Base-by-base conservation (phyloP, 2,329 filamentous ascomycete genomes). In the Curvularia eragrostidis region DNA sequence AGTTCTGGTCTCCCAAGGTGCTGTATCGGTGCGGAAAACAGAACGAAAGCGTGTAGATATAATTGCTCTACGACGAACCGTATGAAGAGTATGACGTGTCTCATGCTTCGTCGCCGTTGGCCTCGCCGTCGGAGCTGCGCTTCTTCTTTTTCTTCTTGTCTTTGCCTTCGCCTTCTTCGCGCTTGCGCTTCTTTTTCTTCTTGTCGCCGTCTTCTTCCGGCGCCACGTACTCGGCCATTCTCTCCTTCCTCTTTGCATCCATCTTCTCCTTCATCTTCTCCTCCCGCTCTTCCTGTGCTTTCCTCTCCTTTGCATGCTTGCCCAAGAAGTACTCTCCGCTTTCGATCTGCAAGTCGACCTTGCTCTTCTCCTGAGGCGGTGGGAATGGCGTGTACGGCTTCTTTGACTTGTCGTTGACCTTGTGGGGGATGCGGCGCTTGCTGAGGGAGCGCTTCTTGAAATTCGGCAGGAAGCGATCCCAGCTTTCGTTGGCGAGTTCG, bases 361-460 rank as follows among this genome's bases (percentile, higher is more conserved):
- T 99, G 87, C 93, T 97, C 91, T 97, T 97, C 84, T 99, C 94
- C 65, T 93, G 93, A 42, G 93, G 87, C 6, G 95, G 95, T 48
- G 95, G 95, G 88, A 99, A 99, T 9, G 95, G 94, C 65, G 96
- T 99, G 83, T 97, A 99, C 12, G 84, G 79, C 85, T 97, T 98
- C 85, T 94, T 96, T 75, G 83, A 79, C 85, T 99, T 99, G 83
- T 99, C 93, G 52, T 87, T 92, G 74, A 99, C 88, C 72, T 91
- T 92, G 83, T 87, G 86, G 0, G 95, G 96, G 68, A 89, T 87
- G 66, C 87, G 86, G 66, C 95, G 85, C 81, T 93, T 93, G 81
- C 87, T 93, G 65, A 98, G 84, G 54, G 89, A 94, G 73, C 91
- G 88, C 83, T 91, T 96, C 86, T 96, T 97, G 83, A 98, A 98